Evolutionary conservation across 2,329 filamentous ascomycete genomes (phyloP), one percentile per base, ranked within the genome.

Genomic region (Clonostachys chloroleuca): DNA sequence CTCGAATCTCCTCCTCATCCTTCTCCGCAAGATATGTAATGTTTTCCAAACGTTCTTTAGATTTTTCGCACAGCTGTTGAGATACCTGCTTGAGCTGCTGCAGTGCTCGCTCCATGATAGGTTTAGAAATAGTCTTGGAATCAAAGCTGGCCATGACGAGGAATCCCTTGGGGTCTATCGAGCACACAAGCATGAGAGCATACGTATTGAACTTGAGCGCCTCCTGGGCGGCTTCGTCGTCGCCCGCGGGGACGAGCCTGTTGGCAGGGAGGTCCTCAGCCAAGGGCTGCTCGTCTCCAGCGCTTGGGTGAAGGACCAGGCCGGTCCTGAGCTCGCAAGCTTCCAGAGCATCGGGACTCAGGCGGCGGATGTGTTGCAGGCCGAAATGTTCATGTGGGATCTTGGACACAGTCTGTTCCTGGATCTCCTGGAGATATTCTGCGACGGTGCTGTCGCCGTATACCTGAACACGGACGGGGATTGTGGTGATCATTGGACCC

Each of bases 351-450:
- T 81, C 78, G 1, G 70, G 64, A 54, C 76, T 80, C 12, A 84
- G 61, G 18, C 72, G 69, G 10, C 80, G 77, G 49, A 84, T 84
- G 51, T 81, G 59, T 47, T 83, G 80, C 41, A 83, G 64, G 17
- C 80, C 80, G 44, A 78, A 71, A 58, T 89, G 83, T 59, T 88
- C 80, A 56, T 86, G 77, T 0, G 81, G 77, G 6, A 86, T 84
- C 52, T 80, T 75, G 4, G 72, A 64, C 0, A 81, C 69, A 0
- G 75, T 78, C 47, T 77, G 70, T 33, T 78, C 67, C 36, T 86
- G 81, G 3, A 87, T 71, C 3, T 67, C 62, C 40, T 77, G 68
- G 5, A 87, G 64, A 51, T 77, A 85, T 42, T 80, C 70, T 0
- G 60, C 56, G 3, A 81, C 67, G 1, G 67, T 67, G 0, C 59